Conservation (phyloP, 345 rosid species). For the Eucalyptus tenuipes region DNA sequence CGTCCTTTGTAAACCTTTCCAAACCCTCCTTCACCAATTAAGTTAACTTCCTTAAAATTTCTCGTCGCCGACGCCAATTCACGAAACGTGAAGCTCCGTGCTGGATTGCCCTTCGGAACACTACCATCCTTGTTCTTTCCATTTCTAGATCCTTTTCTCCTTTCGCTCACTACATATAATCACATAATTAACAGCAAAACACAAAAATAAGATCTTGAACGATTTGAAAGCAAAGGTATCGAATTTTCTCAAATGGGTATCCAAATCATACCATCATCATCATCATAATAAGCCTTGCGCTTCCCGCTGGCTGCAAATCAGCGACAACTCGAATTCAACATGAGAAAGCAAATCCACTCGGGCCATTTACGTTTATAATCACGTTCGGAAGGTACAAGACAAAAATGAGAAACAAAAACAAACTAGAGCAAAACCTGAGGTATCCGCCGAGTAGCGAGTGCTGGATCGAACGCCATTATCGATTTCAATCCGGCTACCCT, state of each 20-base stretch:
- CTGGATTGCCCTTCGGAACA: constrained; percentile 26
- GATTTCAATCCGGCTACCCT: constrained; percentile 44
- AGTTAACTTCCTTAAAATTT: constrained; percentile 65
- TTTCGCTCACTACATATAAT: not conserved
- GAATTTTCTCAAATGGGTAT: not conserved
- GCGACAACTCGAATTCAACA: not conserved
- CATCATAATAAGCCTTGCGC: constrained; percentile 8
- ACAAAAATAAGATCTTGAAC: not conserved
- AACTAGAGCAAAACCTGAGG: constrained; percentile 28
- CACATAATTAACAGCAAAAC: not conserved
- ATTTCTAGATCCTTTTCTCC: not conserved
- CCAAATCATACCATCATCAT: constrained; percentile 3
- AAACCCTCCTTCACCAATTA: constrained; percentile 95
- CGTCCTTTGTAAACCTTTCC: constrained; percentile 92
- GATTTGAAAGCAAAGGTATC: not conserved
- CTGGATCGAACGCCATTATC: constrained; percentile 44
- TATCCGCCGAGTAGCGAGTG: constrained; percentile 19
- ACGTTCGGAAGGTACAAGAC: not conserved
- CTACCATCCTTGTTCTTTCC: constrained; percentile 7
- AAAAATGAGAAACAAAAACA: not conserved
- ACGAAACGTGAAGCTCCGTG: constrained; percentile 72
- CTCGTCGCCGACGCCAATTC: constrained; percentile 67
- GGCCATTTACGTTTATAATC: not conserved
- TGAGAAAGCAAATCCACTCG: not conserved
- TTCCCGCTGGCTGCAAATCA: constrained; percentile 12